Evolutionary conservation across 2,329 filamentous ascomycete genomes (phyloP).

Genomic region (Ophiostoma sp.): DNA sequence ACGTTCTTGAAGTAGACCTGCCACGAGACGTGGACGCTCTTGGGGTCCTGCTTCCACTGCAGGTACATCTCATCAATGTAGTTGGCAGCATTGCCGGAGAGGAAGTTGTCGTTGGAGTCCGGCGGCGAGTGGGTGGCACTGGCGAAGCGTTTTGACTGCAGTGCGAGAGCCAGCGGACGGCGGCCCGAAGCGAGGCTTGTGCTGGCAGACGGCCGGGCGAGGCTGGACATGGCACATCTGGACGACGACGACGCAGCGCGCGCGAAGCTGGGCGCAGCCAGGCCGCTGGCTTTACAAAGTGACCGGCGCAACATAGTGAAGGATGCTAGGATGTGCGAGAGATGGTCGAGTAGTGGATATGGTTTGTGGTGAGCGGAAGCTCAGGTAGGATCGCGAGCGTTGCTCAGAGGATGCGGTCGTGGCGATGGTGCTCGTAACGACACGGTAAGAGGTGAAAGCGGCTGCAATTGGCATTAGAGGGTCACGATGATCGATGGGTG

Average conservation of each 20-base stretch:
- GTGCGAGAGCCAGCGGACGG: conserved; percentile 46
- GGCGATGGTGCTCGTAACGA: not conserved
- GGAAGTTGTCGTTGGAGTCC: conserved; percentile 91
- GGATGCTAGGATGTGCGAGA: not conserved
- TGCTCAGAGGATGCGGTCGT: conserved; percentile 19
- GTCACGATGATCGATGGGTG: too few species aligned
- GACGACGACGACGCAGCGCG: conserved; percentile 19
- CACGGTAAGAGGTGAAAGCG: not conserved
- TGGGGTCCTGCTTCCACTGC: conserved; percentile 90
- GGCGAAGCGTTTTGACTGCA: conserved; percentile 45
- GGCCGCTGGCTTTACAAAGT: conserved; percentile 24
- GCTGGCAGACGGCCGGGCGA: conserved; percentile 17
- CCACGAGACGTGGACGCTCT: conserved; percentile 96
- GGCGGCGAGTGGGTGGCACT: conserved; percentile 51
- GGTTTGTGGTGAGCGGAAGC: conserved; percentile 20
- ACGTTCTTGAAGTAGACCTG: conserved; percentile 99
- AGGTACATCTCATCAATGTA: conserved; percentile 99
- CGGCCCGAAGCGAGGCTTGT: conserved; percentile 39
- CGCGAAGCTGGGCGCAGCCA: conserved; percentile 18
- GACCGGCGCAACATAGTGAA: conserved; percentile 25
- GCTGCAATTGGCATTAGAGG: not conserved
- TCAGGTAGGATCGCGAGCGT: conserved; percentile 16
- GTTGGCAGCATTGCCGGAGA: conserved; percentile 93
- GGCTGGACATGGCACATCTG: conserved; percentile 15
- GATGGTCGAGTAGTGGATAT: conserved; percentile 9